Evolutionary conservation across 2,329 filamentous ascomycete genomes (phyloP), one percentile per base, ranked within the genome.

Genomic region (Fusarium equiseti): DNA sequence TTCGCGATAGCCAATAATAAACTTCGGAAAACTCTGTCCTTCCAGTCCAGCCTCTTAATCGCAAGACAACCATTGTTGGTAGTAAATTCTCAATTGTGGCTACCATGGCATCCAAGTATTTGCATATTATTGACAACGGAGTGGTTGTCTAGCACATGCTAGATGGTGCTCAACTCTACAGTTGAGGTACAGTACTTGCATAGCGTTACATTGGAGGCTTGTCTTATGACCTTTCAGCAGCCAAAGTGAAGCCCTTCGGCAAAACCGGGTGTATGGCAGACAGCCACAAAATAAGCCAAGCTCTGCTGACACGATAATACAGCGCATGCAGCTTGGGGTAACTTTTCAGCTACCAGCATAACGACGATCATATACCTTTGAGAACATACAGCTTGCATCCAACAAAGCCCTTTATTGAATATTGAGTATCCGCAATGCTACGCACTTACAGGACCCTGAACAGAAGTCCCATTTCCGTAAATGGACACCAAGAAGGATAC

Each of bases 1-100:
- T 18, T 38, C 7, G 10, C 6, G 2, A 29, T 18, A 27, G 12
- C n/a, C 8, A 22, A 22, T 22, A 5, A 20, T 16, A 18, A 12
- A 10, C 20, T 18, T 3, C 20, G 8, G 49, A 35, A 20, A 16
- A 20, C 18, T 2, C 32, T 24, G 22, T 15, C 18, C 8, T 15
- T 42, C 1, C 8, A 11, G 11, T 10, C 1, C 3, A 7, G 29
- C 9, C 2, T 15, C 20, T 22, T 26, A 2, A 9, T 29, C 9
- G 8, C 10, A 18, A 3, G 5, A 42, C 32, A 20, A 16, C 16
- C 8, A 15, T 9, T 26, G 2, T 3, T 22, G 12, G 15, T 8
- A 13, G 20, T 3, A 8, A 10, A 20, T 13, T 10, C 8, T 7
- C 7, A 24, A 13, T 15, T 6, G 35, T 53, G 27, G 27, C 46